phyloP scores from a whole-genome alignment of 2,329 filamentous ascomycete species.

The Aspergillus sp. region DNA sequence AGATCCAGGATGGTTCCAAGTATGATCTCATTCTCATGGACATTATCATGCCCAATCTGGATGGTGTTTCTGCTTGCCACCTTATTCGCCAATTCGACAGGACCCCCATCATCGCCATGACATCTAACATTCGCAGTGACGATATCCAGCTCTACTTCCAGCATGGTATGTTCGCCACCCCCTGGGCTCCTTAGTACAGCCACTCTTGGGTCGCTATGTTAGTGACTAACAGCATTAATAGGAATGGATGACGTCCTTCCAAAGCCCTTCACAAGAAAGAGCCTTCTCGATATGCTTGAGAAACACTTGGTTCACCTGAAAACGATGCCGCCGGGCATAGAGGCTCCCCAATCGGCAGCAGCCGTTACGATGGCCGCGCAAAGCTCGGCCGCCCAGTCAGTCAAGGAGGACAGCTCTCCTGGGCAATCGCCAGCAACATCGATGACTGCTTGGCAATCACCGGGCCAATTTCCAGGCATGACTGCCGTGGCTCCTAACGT shows the following conservation, averaged over 20 bases:
- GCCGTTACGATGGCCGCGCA: conserved; percentile 51
- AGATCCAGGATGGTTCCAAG: conserved; percentile 68
- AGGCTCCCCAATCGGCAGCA: conserved; percentile 45
- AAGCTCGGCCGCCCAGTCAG: conserved; percentile 55
- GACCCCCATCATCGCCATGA: conserved; percentile 95
- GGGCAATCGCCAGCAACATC: conserved; percentile 61
- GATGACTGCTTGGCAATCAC: conserved; percentile 65
- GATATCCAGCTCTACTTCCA: conserved; percentile 97
- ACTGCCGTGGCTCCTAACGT: conserved; percentile 56
- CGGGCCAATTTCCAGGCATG: conserved; percentile 59
- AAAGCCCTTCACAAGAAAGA: conserved; percentile 91
- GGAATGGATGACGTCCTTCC: conserved; percentile 97
- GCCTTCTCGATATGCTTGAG: conserved; percentile 80
- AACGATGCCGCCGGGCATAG: conserved; percentile 62
- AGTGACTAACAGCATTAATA: conserved; percentile 43
- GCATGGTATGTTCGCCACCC: conserved; percentile 68
- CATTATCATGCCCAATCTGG: conserved; percentile 95
- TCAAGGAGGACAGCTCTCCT: conserved; percentile 66
- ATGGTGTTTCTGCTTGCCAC: conserved; percentile 91
- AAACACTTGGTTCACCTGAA: conserved; percentile 85
- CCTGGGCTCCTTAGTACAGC: not conserved
- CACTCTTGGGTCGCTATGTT: not conserved
- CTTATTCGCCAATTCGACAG: conserved; percentile 86
- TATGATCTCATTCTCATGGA: conserved; percentile 81
- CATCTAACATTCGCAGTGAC: conserved; percentile 93